These are phyloP conservation scores for Arachnopeziza araneosa DNA, from an alignment of 2,329 filamentous ascomycete species.

Conservation along the genomic window DNA sequence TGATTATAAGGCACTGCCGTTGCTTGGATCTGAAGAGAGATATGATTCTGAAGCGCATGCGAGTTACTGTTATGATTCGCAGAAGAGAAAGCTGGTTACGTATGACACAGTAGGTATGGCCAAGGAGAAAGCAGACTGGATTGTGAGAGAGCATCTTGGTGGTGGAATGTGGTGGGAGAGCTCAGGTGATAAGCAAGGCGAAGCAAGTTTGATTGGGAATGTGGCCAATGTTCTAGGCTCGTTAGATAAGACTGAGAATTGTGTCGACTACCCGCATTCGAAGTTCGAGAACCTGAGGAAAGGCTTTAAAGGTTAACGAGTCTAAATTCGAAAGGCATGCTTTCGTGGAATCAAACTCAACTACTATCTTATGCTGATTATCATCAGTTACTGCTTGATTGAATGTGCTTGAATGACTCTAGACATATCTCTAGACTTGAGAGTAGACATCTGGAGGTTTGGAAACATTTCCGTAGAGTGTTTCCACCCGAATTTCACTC, in stretches of 20 bases:
- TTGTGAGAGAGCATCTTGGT: constrained; percentile 62
- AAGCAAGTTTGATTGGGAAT: constrained; percentile 62
- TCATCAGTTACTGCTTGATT: no score
- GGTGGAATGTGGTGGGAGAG: constrained; percentile 94
- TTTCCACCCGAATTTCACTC: no score
- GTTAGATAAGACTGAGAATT: constrained; percentile 53
- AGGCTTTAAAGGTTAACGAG: constrained; percentile 40
- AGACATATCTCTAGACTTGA: no score
- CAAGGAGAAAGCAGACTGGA: constrained; percentile 63
- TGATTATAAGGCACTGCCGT: constrained; percentile 83
- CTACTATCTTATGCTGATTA: no score
- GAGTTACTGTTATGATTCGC: constrained; percentile 70
- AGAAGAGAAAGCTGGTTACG: constrained; percentile 61
- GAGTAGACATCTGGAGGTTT: no score
- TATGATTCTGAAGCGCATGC: constrained; percentile 61
- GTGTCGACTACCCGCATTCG: constrained; percentile 55
- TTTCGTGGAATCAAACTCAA: no score
- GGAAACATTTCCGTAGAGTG: no score
- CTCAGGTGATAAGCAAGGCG: constrained; percentile 65
- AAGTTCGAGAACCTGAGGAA: constrained; percentile 66
- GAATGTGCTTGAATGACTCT: no score
- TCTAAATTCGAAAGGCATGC: neutral
- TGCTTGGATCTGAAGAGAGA: constrained; percentile 57
- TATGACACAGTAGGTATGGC: constrained; percentile 72
- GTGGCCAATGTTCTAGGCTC: constrained; percentile 52